Evolutionary conservation across 805 yeast genomes (phyloP), one percentile per base, ranked within the genome.

Genomic region (Myxozyma kluyveri): DNA sequence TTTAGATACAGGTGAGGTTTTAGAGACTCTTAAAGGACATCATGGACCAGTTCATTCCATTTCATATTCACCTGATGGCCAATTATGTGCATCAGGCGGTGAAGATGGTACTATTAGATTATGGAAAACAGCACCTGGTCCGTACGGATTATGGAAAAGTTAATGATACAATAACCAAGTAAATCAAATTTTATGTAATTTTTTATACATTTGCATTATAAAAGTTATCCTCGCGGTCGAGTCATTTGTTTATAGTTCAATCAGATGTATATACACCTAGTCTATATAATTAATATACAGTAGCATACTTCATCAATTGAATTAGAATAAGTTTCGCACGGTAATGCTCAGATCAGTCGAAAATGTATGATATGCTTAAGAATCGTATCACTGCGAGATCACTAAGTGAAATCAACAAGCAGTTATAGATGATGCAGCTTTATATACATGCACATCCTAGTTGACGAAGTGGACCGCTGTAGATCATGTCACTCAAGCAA

Each of bases 111-210:
- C 64, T 10, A 47, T 61, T 14, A 49, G 64, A 9, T 45, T 61
- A 4, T 61, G 64, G 64, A 60, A 57, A 38, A 38, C 44, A 4
- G 52, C 45, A 9, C 43, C 41, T 7, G 69, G 63, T 2, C 59
- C 65, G 3, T 67, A 65, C 38, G 71, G 71, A 2, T 50, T 67
- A 37, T 67, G 71, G 71, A 57, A 36, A n/a, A n/a, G n/a, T n/a
- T n/a, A n/a, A n/a, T n/a, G n/a, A n/a, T n/a, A 32, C 9, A 12
- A 10, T 22, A 6, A 7, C 22, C 7, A 12, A 10, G 12, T 7
- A 35, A 19, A 35, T 31, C 14, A 12, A 10, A 31, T 31, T 31
- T 10, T 14, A 31, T 10, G 10, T 31, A 12, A 31, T 14, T n/a
- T n/a, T n/a, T n/a, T n/a, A n/a, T n/a, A n/a, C n/a, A n/a, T n/a